These are phyloP conservation scores for Phycomyces blakesleeanus DNA, from an alignment of 192 early-diverging fungal genomes.

Conservation along the genomic window DNA sequence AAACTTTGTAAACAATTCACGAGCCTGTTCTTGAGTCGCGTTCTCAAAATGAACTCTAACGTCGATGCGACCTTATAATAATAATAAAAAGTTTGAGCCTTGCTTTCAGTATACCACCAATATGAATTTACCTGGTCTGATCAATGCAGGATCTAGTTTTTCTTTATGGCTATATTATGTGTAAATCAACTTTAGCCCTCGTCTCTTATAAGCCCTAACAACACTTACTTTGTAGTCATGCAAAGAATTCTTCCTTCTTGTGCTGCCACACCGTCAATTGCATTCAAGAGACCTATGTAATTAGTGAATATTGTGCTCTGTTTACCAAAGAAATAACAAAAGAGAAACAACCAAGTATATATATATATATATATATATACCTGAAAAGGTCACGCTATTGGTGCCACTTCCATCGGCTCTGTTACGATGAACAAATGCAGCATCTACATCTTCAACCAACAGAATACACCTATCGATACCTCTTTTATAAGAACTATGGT, in stretches of 20 bases:
- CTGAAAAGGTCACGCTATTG: conserved; percentile 37
- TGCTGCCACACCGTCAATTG: conserved; percentile 68
- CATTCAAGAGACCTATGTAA: conserved; percentile 60
- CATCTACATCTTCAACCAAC: conserved; percentile 72
- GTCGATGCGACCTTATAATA: conserved; percentile 57
- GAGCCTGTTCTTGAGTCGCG: conserved; percentile 53
- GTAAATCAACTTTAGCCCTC: too few species aligned
- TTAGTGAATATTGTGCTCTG: too few species aligned
- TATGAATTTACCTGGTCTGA: conserved; percentile 48
- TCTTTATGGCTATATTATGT: conserved; percentile 48
- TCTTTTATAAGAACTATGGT: too few species aligned
- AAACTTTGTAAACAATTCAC: conserved; percentile 65
- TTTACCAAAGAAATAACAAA: too few species aligned
- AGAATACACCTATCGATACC: conserved; percentile 63
- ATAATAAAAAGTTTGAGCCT: too few species aligned
- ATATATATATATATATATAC: not conserved
- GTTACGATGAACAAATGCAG: conserved; percentile 60
- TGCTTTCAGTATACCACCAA: too few species aligned
- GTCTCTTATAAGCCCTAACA: not conserved
- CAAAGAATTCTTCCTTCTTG: conserved; percentile 71
- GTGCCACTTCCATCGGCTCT: conserved; percentile 31
- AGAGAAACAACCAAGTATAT: conserved; percentile 34
- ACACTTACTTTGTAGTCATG: conserved; percentile 71
- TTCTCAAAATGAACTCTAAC: conserved; percentile 55
- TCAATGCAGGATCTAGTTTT: conserved; percentile 70